phyloP scores from a whole-genome alignment of 2,329 filamentous ascomycete genomes.

The Alternaria panax region DNA sequence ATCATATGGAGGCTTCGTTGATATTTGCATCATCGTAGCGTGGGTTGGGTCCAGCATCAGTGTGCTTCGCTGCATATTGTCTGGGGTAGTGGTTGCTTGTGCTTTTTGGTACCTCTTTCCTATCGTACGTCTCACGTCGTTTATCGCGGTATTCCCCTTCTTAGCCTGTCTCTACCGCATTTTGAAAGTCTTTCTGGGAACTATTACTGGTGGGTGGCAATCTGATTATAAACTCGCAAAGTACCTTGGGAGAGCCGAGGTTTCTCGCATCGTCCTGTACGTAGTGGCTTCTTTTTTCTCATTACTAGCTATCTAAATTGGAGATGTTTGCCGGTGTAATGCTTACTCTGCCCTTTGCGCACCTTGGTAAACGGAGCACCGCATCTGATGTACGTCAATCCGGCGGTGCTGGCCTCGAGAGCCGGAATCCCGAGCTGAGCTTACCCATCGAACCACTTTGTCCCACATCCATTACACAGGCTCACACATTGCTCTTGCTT shows the following conservation, averaged over 20 bases:
- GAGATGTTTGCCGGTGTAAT: constrained; percentile 22
- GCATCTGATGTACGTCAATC: neutral
- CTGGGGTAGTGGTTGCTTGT: constrained; percentile 36
- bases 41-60: constrained; percentile 27
- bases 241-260: constrained; percentile 22
- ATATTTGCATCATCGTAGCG: constrained; percentile 35
- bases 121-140: constrained; percentile 18
- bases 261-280: constrained; percentile 15
- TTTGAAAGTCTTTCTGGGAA: constrained; percentile 16
- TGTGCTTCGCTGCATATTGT: constrained; percentile 33
- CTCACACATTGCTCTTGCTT: constrained; percentile 3
- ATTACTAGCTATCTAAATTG: constrained; percentile 20
- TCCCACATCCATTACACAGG: neutral
- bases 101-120: constrained; percentile 24
- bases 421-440: neutral
- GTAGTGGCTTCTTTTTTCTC: constrained; percentile 14
- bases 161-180: constrained; percentile 21
- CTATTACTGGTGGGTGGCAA: constrained; percentile 27
- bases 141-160: constrained; percentile 19
- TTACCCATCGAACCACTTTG: neutral
- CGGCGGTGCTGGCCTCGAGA: neutral
- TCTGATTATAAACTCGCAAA: constrained; percentile 20
- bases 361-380: neutral
- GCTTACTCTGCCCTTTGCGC: constrained; percentile 1
- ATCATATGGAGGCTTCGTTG: constrained; percentile 32